Conservation (phyloP, 2,329 filamentous ascomycete species). For the Endoconidiophora polonica region DNA sequence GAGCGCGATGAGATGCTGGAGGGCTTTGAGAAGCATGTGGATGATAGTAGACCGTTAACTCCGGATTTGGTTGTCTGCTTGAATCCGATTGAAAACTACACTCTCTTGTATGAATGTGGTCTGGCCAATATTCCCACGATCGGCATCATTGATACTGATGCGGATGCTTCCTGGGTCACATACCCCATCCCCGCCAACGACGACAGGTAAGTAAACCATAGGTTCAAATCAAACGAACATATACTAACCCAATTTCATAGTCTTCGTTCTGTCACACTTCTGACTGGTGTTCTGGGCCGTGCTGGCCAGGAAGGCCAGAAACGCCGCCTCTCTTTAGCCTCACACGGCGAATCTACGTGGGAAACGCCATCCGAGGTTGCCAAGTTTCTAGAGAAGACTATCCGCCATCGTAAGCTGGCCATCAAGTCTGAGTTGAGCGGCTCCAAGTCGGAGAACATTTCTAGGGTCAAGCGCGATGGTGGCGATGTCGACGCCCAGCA, state of each 20-base stretch:
- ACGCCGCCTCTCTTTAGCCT: constrained; percentile 46
- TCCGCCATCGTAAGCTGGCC: constrained; percentile 9
- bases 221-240: neutral
- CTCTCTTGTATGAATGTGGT: constrained; percentile 80
- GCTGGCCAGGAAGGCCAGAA: constrained; percentile 65
- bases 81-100: constrained; percentile 85
- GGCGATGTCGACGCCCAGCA: constrained; percentile 11
- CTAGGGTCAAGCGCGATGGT: constrained; percentile 10
- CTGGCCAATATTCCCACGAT: constrained; percentile 82
- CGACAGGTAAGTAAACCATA: constrained; percentile 47
- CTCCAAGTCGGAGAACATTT: constrained; percentile 9
- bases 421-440: constrained; percentile 7
- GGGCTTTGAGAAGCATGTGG: constrained; percentile 50
- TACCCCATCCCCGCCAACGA: constrained; percentile 96
- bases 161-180: constrained; percentile 82
- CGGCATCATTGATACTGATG: constrained; percentile 85
- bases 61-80: constrained; percentile 86
- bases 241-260: constrained; percentile 26
- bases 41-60: constrained; percentile 47
- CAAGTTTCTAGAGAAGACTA: constrained; percentile 21
- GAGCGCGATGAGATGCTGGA: constrained; percentile 43
- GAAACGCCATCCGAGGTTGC: constrained; percentile 28
- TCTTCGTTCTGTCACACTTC: constrained; percentile 63
- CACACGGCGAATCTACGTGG: constrained; percentile 48
- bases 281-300: constrained; percentile 69